These are phyloP conservation scores for Scedosporium dehoogii DNA, from an alignment of 2,329 filamentous ascomycete genomes.

Conservation along the genomic window DNA sequence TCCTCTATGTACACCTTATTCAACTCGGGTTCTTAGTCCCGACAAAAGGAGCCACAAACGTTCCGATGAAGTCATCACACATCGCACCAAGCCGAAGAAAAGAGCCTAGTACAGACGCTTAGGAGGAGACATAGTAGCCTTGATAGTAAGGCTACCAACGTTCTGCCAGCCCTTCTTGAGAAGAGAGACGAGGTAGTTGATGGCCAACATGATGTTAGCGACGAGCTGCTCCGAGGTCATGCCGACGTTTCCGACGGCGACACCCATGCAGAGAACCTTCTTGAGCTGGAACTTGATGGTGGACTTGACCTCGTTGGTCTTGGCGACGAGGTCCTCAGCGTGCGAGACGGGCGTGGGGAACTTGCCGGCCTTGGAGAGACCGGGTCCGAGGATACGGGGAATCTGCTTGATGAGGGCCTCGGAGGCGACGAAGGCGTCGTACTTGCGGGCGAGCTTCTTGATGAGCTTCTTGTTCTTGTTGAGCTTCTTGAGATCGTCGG, in stretches of 20 bases:
- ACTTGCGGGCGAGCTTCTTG: constrained; percentile 99
- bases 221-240: constrained; percentile 96
- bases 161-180: constrained; percentile 99
- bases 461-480: constrained; percentile 99
- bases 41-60: background rate
- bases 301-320: constrained; percentile 99
- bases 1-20: background rate
- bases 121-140: constrained; percentile 99
- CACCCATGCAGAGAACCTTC: constrained; percentile 99
- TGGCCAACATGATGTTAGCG: constrained; percentile 98
- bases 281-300: constrained; percentile 99
- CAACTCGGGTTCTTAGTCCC: background rate
- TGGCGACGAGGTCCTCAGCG: constrained; percentile 82
- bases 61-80: background rate
- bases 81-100: constrained; percentile 5
- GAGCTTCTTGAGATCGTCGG: constrained; percentile 99
- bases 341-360: constrained; percentile 99
- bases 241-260: constrained; percentile 95
- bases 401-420: constrained; percentile 99
- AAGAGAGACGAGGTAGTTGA: constrained; percentile 99
- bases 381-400: constrained; percentile 96
- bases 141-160: constrained; percentile 98
- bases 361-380: constrained; percentile 98
- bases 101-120: constrained; percentile 84
- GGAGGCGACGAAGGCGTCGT: constrained; percentile 98